Base-by-base conservation (phyloP, 306 rosid species). In the Morella rubra region DNA sequence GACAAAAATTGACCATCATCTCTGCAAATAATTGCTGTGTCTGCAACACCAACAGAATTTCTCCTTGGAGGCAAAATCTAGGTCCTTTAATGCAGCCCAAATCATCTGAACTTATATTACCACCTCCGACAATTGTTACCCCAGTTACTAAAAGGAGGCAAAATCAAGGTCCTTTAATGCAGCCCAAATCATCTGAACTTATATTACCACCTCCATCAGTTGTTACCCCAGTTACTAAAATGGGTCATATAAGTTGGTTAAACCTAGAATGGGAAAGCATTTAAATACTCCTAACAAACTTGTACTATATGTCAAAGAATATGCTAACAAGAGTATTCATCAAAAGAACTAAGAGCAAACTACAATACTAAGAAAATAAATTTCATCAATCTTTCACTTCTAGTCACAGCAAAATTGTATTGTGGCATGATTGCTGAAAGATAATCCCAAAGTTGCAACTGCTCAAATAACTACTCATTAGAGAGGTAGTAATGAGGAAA, bases 361-460 rank as follows among this genome's bases (percentile, higher is more conserved):
- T 27, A 14, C 19, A 61, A 52, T 18, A 52, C 15, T 32, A 32
- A 61, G 1, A 61, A 27, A 61, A 32, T 61, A 32, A 61, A 27
- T 44, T 61, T 58, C 44, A 32, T 61, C 15, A 14, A 27, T 32
- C 19, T 19, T 6, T 14, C 44, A 32, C 42, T 14, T 61, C 44
- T 61, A 61, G 41, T 59, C 11, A 18, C 24, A 40, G 41, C 5
- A 32, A 32, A 32, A 32, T 32, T 32, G 37, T 32, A 32, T 32
- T 32, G 1, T 22, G 27, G 65, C 14, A 59, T 59, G 65, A 12
- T 59, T 32, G 3, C 15, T 62, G 45, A 62, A 37, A 62, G 22
- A 62, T 59, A 27, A 62, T 37, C 46, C 69, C 40, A 62, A 62
- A 62, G n/a, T 11, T 15, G 46, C 46, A 62, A 62, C 45, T 62